Conservation (phyloP, 495 filamentous ascomycete genomes). For the Podospora pseudoanserina region DNA sequence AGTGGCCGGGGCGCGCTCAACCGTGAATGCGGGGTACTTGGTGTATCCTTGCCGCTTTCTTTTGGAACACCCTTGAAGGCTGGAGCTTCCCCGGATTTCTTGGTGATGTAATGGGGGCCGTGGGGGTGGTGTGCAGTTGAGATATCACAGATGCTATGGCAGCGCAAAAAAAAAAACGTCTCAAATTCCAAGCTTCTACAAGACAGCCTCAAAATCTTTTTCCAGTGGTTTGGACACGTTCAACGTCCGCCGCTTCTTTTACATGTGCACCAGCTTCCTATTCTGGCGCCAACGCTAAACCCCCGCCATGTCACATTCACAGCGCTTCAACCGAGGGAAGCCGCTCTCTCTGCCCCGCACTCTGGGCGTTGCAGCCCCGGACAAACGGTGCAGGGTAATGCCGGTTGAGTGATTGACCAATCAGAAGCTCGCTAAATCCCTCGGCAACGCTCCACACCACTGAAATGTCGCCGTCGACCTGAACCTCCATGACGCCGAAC, state of each 20-base stretch:
- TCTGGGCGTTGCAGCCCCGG: conserved; percentile 19
- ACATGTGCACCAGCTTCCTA: neutral
- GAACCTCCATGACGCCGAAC: neutral
- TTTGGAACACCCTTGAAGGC: neutral
- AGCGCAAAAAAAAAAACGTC: neutral
- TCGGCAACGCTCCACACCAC: conserved; percentile 4
- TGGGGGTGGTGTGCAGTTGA: neutral
- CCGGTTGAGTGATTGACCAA: conserved; percentile 30
- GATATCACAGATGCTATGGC: neutral
- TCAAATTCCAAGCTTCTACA: neutral
- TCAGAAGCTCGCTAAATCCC: conserved; percentile 11
- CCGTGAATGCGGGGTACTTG: conserved; percentile 18
- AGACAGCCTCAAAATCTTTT: neutral
- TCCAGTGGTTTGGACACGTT: neutral
- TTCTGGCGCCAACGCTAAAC: conserved; percentile 18
- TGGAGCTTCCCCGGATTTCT: no score
- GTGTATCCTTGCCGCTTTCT: conserved; percentile 2
- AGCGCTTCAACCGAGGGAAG: conserved; percentile 36
- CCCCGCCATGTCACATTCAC: neutral
- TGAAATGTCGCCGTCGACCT: neutral
- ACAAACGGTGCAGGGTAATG: conserved; percentile 23
- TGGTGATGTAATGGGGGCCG: neutral
- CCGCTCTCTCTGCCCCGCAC: conserved; percentile 25
- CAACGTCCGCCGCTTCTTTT: neutral
- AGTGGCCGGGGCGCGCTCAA: conserved; percentile 3